Base-by-base conservation (phyloP, 2,329 filamentous ascomycete genomes). In the Fusarium oxysporum region DNA sequence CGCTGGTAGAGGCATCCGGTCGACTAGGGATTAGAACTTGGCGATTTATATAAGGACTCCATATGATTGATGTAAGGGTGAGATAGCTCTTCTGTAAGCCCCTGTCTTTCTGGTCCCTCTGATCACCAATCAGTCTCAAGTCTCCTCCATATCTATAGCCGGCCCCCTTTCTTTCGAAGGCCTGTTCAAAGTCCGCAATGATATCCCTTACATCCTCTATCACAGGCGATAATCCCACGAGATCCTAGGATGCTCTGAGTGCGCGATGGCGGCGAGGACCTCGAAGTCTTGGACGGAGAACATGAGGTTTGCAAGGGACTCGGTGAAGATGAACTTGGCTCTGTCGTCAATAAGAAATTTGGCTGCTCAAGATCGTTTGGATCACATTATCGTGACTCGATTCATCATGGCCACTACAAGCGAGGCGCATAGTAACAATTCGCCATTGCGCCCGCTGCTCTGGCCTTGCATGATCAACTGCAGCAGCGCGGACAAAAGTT, bases 61-160 rank as follows among this genome's bases (percentile, higher is more conserved):
- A 56, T 45, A 19, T 6, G 19, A 10, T 2, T 6, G 21, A 28
- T 35, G 38, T n/a, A 16, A 5, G 16, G 12, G n/a, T 19, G 25
- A 23, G 25, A 23, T 5, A 5, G 19, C 0, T 14, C 28, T 53
- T 21, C 8, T 12, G 13, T 19, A n/a, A 30, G 23, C 23, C 0
- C 8, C 5, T 3, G 1, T 43, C 16, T 19, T n/a, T 14, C 8
- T 55, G 8, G 6, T 30, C 4, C 21, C 19, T 7, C 4, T 16
- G 14, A 43, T 3, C 5, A 7, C 8, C 2, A 16, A 10, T 14
- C 33, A 19, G 25, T 14, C 4, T 13, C 1, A 0, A 1, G 2
- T 9, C 25, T 32, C 6, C 25, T 32, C 6, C 7, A 40, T 12
- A 38, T n/a, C 19, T 40, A 16, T 19, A 10, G 8, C 28, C 28